These are phyloP conservation scores for Deuterostichococcus epilithicus DNA, from an alignment of 139 green algal genomes.

Conservation along the genomic window DNA sequence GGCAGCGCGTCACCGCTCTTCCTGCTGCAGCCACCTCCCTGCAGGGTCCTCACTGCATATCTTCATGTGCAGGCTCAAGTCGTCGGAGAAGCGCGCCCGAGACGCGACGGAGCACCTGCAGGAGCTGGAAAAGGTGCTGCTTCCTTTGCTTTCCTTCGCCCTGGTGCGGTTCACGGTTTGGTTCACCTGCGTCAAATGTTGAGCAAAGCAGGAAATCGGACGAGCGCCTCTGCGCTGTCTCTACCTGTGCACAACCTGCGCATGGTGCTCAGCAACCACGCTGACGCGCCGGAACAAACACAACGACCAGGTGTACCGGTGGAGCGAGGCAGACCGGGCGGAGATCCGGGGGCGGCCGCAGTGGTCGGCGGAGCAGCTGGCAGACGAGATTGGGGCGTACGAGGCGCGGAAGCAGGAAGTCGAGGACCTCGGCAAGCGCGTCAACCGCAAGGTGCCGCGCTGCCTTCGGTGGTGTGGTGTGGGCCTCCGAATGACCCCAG, in stretches of 20 bases:
- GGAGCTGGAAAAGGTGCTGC: conserved; percentile 12
- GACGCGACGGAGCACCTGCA: conserved; percentile 19
- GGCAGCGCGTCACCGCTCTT: not conserved
- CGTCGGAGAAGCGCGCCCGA: conserved; percentile 12
- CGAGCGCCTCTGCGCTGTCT: too few species aligned
- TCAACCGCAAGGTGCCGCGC: conserved; percentile 68
- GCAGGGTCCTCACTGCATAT: too few species aligned
- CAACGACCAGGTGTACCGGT: conserved; percentile 62
- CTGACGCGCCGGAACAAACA: conserved; percentile 27
- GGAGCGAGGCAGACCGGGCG: conserved; percentile 58
- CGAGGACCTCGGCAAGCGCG: conserved; percentile 33
- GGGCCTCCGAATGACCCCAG: not conserved
- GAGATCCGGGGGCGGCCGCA: conserved; percentile 67
- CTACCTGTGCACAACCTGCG: not conserved
- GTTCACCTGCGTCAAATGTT: too few species aligned
- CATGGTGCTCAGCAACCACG: not conserved
- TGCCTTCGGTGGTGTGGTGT: not conserved
- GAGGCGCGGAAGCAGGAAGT: conserved; percentile 25
- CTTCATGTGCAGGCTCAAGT: conserved; percentile 28
- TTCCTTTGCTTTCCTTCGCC: not conserved
- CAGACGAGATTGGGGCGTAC: conserved; percentile 36
- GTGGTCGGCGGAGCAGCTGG: conserved; percentile 49
- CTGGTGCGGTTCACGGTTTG: too few species aligned
- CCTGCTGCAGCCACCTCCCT: not conserved
- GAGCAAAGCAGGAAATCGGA: too few species aligned